Evolutionary conservation across 2,329 filamentous ascomycete species (phyloP).

Genomic region (Fusarium sp.): DNA sequence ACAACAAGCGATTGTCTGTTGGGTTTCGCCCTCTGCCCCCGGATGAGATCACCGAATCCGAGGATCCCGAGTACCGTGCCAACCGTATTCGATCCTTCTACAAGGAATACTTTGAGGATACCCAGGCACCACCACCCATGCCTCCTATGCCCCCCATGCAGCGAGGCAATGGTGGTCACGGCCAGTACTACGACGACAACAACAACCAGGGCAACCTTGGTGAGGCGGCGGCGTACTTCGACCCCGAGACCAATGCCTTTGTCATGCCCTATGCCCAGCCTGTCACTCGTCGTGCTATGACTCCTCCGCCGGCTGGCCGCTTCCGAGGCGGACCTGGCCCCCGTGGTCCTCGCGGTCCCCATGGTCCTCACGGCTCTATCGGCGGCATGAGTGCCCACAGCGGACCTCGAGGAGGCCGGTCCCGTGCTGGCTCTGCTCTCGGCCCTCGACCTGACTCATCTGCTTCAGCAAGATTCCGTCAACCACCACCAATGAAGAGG

Average conservation of each 20-base stretch:
- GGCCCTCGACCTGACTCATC: constrained; percentile 70
- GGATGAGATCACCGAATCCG: constrained; percentile 76
- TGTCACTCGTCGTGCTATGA: constrained; percentile 90
- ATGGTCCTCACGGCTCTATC: constrained; percentile 58
- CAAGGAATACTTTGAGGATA: constrained; percentile 98
- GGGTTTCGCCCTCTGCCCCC: constrained; percentile 86
- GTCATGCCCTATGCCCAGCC: constrained; percentile 86
- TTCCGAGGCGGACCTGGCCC: constrained; percentile 50
- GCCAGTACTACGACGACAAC: constrained; percentile 74
- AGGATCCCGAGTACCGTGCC: constrained; percentile 92
- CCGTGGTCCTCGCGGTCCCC: constrained; percentile 43
- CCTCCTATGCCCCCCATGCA: constrained; percentile 47
- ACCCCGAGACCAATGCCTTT: constrained; percentile 73
- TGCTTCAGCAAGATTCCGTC: constrained; percentile 58
- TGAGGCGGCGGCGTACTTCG: constrained; percentile 70
- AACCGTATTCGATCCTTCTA: constrained; percentile 99
- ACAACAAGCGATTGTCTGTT: constrained; percentile 68
- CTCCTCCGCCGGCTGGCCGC: constrained; percentile 75
- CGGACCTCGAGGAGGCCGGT: constrained; percentile 63
- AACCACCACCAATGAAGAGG: constrained; percentile 54
- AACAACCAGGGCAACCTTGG: constrained; percentile 71
- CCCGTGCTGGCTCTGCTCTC: constrained; percentile 58
- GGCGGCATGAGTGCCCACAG: constrained; percentile 57
- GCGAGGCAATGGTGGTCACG: constrained; percentile 37
- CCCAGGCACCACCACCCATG: constrained; percentile 59